A percentile compares a stretch with the other conserved stretches of the same genome.
Evolutionary conservation across 1,139 yeast genomes (phyloP).

Genomic region (Geotrichum cucujoidarum): DNA sequence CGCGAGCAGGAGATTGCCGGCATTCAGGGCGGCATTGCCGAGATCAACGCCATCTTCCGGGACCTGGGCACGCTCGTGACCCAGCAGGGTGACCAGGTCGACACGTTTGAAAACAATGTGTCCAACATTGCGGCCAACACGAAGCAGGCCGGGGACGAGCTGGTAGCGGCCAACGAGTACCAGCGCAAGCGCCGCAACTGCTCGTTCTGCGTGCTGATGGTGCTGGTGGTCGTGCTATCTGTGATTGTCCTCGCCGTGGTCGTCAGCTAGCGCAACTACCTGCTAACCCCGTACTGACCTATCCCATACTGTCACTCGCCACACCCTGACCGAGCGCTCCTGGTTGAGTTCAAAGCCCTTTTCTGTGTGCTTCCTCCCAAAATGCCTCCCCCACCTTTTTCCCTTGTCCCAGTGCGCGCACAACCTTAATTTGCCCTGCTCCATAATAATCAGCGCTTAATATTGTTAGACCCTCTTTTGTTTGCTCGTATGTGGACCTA

Average conservation of each 20-base stretch:
- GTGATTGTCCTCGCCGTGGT: constrained; percentile 41
- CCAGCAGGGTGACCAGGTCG: constrained; percentile 82
- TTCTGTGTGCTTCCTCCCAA: too few species aligned
- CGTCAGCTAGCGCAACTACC: not conserved
- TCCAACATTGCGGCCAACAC: constrained; percentile 60
- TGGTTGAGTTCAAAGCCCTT: too few species aligned
- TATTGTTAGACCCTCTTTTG: too few species aligned
- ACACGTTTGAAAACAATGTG: constrained; percentile 76
- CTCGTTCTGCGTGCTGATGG: constrained; percentile 58
- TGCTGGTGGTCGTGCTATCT: constrained; percentile 43
- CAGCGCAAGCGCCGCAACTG: constrained; percentile 68
- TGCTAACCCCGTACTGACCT: too few species aligned
- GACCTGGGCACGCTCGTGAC: constrained; percentile 71
- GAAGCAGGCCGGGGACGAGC: constrained; percentile 64
- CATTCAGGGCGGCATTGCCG: constrained; percentile 72
- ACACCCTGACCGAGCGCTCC: too few species aligned
- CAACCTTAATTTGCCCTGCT: too few species aligned
- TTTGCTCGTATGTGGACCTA: too few species aligned
- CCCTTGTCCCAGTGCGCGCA: too few species aligned
- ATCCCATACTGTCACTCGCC: too few species aligned
- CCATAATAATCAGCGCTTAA: too few species aligned
- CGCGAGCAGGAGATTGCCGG: constrained; percentile 66
- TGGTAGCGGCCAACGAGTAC: constrained; percentile 67
- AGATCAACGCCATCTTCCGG: constrained; percentile 77
- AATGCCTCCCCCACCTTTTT: too few species aligned